Percentiles rank a stretch among this genome's conserved stretches.
Evolutionary conservation across 495 filamentous ascomycete genomes (phyloP).

Genomic region (Penicillium verhagenii): DNA sequence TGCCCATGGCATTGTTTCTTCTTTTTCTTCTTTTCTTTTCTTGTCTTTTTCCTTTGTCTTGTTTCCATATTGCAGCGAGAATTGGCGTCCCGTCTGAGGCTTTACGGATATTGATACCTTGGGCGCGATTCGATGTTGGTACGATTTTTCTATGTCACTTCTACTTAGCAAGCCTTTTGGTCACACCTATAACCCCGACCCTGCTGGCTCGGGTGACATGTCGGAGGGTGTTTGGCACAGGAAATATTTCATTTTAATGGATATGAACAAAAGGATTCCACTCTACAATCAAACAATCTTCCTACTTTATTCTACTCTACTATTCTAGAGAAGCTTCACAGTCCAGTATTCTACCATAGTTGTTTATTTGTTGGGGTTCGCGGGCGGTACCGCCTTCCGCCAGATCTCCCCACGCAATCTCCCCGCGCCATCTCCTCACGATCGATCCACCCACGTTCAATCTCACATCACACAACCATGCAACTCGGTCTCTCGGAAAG

Average conservation of each 20-base stretch:
- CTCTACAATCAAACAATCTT: no score
- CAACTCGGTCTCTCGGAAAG: slow-evolving; percentile 41
- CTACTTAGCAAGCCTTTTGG: not conserved
- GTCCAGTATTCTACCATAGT: no score
- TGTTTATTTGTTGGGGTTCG: no score
- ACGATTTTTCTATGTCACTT: slow-evolving; percentile 11
- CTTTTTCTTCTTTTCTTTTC: slow-evolving; percentile 11
- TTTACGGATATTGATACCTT: slow-evolving; percentile 26
- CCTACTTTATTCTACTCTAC: no score
- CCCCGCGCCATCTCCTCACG: not conserved
- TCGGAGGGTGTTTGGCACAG: slow-evolving; percentile 6
- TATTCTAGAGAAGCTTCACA: no score
- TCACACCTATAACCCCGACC: slow-evolving; percentile 4
- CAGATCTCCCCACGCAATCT: no score
- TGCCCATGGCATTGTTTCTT: no score
- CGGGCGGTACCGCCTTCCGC: not conserved
- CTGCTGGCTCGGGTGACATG: slow-evolving; percentile 10
- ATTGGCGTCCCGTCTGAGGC: slow-evolving; percentile 21
- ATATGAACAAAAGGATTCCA: slow-evolving; percentile 3
- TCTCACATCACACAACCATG: slow-evolving; percentile 20
- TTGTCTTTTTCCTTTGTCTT: slow-evolving; percentile 10
- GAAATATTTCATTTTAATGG: slow-evolving; percentile 13
- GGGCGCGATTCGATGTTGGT: slow-evolving; percentile 8
- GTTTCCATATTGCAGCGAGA: slow-evolving; percentile 25
- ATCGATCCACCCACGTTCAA: not conserved